These are phyloP conservation scores for Zostera marina DNA, from an alignment of 116 monocot species.

Conservation along the genomic window DNA sequence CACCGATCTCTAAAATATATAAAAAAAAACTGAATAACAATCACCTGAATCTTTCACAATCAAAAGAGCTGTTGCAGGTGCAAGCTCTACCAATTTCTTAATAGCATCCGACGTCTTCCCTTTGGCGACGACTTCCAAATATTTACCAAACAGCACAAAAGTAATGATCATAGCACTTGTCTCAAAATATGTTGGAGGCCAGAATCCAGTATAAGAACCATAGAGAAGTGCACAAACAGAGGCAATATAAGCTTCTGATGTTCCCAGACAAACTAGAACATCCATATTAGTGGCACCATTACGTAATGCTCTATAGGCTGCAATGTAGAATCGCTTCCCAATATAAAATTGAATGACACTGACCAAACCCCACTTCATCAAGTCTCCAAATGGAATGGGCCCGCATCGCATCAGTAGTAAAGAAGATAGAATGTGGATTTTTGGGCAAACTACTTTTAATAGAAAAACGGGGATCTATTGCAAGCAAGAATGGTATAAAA, in stretches of 20 bases:
- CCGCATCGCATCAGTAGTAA: constrained; percentile 41
- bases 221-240: constrained; percentile 74
- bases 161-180: constrained; percentile 97
- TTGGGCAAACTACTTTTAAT: constrained; percentile 37
- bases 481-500: constrained; percentile 7
- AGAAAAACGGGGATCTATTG: constrained; percentile 75
- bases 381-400: constrained; percentile 52
- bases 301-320: constrained; percentile 73
- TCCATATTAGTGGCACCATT: constrained; percentile 97
- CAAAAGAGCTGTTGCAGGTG: constrained; percentile 79
- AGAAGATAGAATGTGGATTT: constrained; percentile 25
- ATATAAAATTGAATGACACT: constrained; percentile 72
- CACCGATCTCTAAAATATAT: background rate
- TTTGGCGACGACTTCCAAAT: constrained; percentile 90
- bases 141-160: constrained; percentile 93
- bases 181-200: constrained; percentile 82
- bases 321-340: constrained; percentile 85
- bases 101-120: constrained; percentile 94
- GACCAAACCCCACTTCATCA: constrained; percentile 47
- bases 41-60: constrained; percentile 69
- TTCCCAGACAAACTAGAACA: constrained; percentile 82
- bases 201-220: constrained; percentile 51
- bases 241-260: constrained; percentile 56
- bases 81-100: constrained; percentile 88
- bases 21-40: background rate